phyloP scores from a whole-genome alignment of 805 yeast species.

The Candida berthetii region DNA sequence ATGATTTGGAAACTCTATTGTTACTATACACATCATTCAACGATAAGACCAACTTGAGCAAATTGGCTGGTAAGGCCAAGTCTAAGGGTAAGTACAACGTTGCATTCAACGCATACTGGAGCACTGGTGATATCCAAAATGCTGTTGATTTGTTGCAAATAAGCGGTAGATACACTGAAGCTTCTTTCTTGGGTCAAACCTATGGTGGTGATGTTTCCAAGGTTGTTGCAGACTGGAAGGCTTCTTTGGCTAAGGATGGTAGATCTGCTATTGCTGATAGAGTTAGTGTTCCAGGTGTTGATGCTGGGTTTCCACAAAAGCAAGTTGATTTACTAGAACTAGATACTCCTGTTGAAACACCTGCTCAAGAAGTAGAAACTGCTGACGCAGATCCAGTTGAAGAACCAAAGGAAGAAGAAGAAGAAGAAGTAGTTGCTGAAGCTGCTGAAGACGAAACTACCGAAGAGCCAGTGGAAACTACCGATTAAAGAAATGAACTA shows the following conservation, averaged over 20 bases:
- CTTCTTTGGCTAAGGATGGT: constrained; percentile 40
- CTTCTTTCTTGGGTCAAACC: constrained; percentile 71
- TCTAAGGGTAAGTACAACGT: constrained; percentile 77
- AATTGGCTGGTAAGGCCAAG: constrained; percentile 63
- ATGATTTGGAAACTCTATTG: constrained; percentile 77
- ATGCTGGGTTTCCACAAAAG: constrained; percentile 27
- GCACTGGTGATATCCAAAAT: constrained; percentile 59
- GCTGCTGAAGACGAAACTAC: constrained; percentile 11
- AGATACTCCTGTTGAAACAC: constrained; percentile 18
- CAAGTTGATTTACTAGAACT: constrained; percentile 34
- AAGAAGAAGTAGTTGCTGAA: constrained; percentile 13
- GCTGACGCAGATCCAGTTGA: constrained; percentile 15
- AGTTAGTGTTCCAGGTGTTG: constrained; percentile 38
- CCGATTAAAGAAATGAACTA: constrained; percentile 1
- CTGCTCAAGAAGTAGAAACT: constrained; percentile 11
- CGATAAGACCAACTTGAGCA: constrained; percentile 49
- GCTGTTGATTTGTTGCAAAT: constrained; percentile 61
- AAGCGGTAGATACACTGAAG: constrained; percentile 75
- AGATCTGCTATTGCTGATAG: constrained; percentile 57
- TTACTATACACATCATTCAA: constrained; percentile 80
- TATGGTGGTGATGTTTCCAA: constrained; percentile 45
- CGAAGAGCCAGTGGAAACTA: constrained; percentile 7
- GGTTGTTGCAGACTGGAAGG: constrained; percentile 64
- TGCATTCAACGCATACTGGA: constrained; percentile 91
- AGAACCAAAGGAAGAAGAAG: constrained; percentile 11